Conservation (phyloP, 768 basidiomycete genomes). For the Tulasnella sp. region DNA sequence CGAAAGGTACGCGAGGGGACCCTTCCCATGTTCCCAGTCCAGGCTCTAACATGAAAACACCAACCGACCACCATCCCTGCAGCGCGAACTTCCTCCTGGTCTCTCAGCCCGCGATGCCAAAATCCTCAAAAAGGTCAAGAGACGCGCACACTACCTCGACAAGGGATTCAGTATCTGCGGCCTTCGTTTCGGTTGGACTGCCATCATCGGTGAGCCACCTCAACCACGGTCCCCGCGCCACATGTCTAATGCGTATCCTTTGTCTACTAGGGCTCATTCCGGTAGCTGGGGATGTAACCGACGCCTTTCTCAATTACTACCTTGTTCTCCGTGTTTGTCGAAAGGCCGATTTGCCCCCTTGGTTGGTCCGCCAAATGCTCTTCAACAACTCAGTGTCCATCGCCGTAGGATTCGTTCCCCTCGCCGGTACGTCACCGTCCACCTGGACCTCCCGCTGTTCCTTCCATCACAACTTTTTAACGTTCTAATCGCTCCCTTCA, state of each 20-base stretch:
- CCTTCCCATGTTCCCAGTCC: not conserved
- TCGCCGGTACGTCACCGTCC: slow-evolving; percentile 32
- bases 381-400: slow-evolving; percentile 66
- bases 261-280: slow-evolving; percentile 49
- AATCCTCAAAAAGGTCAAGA: slow-evolving; percentile 65
- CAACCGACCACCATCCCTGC: not conserved
- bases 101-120: slow-evolving; percentile 66
- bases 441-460: no score
- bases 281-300: slow-evolving; percentile 56
- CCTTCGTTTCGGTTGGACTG: slow-evolving; percentile 79
- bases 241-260: not conserved
- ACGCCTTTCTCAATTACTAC: slow-evolving; percentile 58
- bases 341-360: slow-evolving; percentile 58
- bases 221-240: not conserved
- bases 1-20: not conserved
- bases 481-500: slow-evolving; percentile 27
- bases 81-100: slow-evolving; percentile 68
- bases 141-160: slow-evolving; percentile 55
- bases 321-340: slow-evolving; percentile 71
- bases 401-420: slow-evolving; percentile 42
- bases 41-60: not conserved
- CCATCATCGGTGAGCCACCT: slow-evolving; percentile 48
- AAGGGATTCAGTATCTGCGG: slow-evolving; percentile 77
- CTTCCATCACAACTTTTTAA: not conserved
- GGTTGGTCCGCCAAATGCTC: slow-evolving; percentile 68